These are phyloP conservation scores for Suhomyces sp. DNA, from an alignment of 805 yeast genomes.

Conservation along the genomic window DNA sequence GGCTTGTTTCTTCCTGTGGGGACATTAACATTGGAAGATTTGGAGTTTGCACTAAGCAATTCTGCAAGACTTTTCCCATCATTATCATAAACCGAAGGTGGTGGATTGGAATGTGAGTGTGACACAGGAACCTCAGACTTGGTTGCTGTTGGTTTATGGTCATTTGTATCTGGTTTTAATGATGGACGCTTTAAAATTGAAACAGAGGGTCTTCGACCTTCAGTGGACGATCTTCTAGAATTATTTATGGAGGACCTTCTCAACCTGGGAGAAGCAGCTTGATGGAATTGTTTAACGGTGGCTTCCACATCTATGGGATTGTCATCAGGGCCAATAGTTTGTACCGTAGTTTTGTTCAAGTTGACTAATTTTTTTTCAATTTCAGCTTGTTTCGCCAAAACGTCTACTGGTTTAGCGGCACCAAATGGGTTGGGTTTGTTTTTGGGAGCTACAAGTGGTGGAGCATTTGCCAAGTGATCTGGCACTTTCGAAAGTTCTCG, in stretches of 20 bases:
- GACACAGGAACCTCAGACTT: background rate
- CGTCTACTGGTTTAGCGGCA: slow-evolving; percentile 81
- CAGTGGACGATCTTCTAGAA: slow-evolving; percentile 9
- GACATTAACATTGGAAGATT: slow-evolving; percentile 17
- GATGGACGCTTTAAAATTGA: slow-evolving; percentile 18
- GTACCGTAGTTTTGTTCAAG: slow-evolving; percentile 83
- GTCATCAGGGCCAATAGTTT: slow-evolving; percentile 82
- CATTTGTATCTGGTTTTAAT: background rate
- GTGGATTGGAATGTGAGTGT: slow-evolving; percentile 13
- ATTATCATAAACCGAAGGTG: slow-evolving; percentile 12
- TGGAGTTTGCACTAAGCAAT: slow-evolving; percentile 27
- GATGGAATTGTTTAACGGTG: slow-evolving; percentile 7
- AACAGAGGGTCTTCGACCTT: slow-evolving; percentile 14
- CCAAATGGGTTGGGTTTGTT: slow-evolving; percentile 74
- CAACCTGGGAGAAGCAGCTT: slow-evolving; percentile 5
- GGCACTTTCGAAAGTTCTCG: slow-evolving; percentile 1
- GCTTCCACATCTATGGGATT: slow-evolving; percentile 42
- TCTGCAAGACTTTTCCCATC: slow-evolving; percentile 37
- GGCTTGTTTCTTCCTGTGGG: slow-evolving; percentile 14
- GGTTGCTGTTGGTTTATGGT: background rate
- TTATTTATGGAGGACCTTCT: slow-evolving; percentile 7
- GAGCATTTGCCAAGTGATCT: slow-evolving; percentile 1
- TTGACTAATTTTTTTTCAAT: slow-evolving; percentile 81
- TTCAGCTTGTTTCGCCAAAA: slow-evolving; percentile 53
- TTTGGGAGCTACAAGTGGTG: slow-evolving; percentile 20